These are phyloP conservation scores for Triticum dicoccoides DNA, from an alignment of 176 grass and related monocot species.

Conservation along the genomic window DNA sequence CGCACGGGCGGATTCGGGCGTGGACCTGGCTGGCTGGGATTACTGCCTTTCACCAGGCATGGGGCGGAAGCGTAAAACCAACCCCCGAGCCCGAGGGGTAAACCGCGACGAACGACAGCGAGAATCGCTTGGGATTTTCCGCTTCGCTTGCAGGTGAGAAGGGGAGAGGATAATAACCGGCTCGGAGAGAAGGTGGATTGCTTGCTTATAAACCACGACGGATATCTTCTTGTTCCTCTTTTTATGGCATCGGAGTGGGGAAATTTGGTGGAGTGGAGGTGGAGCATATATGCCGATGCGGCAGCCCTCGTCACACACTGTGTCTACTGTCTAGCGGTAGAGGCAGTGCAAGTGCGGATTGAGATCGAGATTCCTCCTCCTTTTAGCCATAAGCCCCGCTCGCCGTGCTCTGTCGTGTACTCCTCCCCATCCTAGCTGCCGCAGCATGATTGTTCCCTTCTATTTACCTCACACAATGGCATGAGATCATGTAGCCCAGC, in stretches of 20 bases:
- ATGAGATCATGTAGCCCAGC: not conserved
- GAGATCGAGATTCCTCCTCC: not conserved
- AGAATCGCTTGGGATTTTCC: not conserved
- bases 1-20: not conserved
- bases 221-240: not conserved
- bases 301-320: not conserved
- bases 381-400: not conserved
- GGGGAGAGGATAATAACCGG: too few species aligned
- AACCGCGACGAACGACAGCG: slow-evolving; percentile 7
- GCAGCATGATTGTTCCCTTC: not conserved
- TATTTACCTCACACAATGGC: not conserved
- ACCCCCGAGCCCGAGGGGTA: not conserved
- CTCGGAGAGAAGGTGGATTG: not conserved
- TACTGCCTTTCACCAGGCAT: slow-evolving; percentile 1
- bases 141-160: not conserved
- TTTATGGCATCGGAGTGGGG: not conserved
- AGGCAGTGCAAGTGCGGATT: not conserved
- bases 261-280: slow-evolving; percentile 17
- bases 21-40: not conserved
- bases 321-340: too few species aligned
- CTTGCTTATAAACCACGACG: slow-evolving; percentile 31
- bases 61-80: slow-evolving; percentile 47
- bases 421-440: not conserved
- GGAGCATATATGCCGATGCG: not conserved
- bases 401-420: not conserved